Evolutionary conservation across 768 basidiomycete species (phyloP).

Genomic region (Termitomyces sp.): DNA sequence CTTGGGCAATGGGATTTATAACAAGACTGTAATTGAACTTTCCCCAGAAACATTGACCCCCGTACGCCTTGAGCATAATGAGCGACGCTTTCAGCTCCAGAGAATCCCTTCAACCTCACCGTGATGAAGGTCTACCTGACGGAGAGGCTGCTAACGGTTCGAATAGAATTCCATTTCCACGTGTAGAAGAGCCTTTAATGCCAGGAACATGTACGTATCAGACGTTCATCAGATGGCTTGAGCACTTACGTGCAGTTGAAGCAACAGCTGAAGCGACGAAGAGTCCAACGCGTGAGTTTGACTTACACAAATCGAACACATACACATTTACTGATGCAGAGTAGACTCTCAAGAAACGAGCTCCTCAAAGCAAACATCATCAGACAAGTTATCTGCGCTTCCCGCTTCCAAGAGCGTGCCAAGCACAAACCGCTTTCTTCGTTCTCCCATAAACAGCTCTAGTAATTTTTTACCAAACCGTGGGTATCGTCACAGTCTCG

Average conservation of each 20-base stretch:
- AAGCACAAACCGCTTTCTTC: conserved; percentile 30
- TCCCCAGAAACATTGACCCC: not conserved
- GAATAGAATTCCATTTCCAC: conserved; percentile 6
- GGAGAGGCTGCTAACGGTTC: not conserved
- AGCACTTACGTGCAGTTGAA: not conserved
- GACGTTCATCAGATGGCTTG: not conserved
- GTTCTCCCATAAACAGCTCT: conserved; percentile 27
- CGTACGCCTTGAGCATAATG: not conserved
- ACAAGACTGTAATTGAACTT: not conserved
- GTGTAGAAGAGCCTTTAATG: not conserved
- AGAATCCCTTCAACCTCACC: not conserved
- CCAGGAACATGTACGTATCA: conserved; percentile 1
- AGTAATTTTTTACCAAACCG: conserved; percentile 20
- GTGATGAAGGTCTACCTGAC: not conserved
- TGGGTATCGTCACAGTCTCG: conserved; percentile 36
- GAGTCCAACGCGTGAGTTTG: not conserved
- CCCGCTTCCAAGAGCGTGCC: conserved; percentile 26
- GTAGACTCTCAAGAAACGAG: conserved; percentile 29
- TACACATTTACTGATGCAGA: not conserved
- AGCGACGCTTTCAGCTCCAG: not conserved
- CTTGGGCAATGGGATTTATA: conserved; percentile 6
- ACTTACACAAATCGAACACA: not conserved
- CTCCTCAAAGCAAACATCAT: conserved; percentile 46
- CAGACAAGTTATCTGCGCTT: conserved; percentile 42
- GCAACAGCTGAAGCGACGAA: not conserved